Evolutionary conservation across 345 rosid genomes (phyloP).

Genomic region (Brassica carinata): DNA sequence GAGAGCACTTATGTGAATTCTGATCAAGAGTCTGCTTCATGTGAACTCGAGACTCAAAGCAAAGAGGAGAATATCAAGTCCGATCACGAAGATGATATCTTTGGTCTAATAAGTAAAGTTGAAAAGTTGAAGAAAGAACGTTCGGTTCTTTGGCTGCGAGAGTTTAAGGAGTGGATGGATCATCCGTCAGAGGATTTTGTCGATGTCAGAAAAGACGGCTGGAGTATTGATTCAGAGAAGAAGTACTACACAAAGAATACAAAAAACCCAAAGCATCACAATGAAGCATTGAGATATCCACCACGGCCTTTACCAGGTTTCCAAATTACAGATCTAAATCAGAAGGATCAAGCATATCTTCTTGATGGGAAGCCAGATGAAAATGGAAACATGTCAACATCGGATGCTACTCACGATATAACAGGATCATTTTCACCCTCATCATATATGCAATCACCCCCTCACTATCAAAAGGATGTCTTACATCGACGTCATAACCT

Average conservation of each 20-base stretch:
- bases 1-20: conserved; percentile 68
- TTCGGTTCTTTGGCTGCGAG: conserved; percentile 85
- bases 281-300: conserved; percentile 56
- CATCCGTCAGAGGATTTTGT: conserved; percentile 52
- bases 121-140: conserved; percentile 94
- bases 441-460: conserved; percentile 67
- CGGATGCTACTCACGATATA: conserved; percentile 49
- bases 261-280: conserved; percentile 46
- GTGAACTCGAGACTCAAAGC: conserved; percentile 69
- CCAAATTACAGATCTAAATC: conserved; percentile 52
- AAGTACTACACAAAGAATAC: conserved; percentile 43
- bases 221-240: conserved; percentile 40
- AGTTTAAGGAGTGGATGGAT: conserved; percentile 96
- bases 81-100: conserved; percentile 83
- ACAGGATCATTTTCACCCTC: conserved; percentile 53
- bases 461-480: conserved; percentile 84
- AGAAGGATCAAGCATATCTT: conserved; percentile 43
- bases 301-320: conserved; percentile 53
- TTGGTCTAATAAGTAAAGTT: conserved; percentile 80
- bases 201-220: conserved; percentile 40
- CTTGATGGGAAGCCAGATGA: conserved; percentile 50
- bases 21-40: conserved; percentile 70
- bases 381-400: conserved; percentile 45
- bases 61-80: conserved; percentile 65
- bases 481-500: conserved; percentile 80